Base-by-base conservation (phyloP, 495 filamentous ascomycete species). In the Neurospora pannonica region DNA sequence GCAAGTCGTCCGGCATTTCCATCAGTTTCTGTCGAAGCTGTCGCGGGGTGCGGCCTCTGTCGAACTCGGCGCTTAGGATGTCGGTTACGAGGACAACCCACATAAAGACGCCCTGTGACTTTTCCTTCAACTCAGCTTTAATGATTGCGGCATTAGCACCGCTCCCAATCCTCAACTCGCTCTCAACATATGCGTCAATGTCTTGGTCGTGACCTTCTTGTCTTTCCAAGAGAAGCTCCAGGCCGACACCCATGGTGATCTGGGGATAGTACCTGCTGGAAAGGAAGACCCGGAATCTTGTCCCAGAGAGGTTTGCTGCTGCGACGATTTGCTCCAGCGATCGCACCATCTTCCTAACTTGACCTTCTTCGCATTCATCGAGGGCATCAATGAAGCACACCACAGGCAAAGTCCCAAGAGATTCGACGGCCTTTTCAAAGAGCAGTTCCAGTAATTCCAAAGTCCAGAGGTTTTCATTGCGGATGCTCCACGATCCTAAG, bases 261-360 rank as follows among this genome's bases (percentile, higher is more conserved):
- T 85, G 73, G 0, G 87, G 87, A 71, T 87, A 87, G 76, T 87
- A 85, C 5, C 87, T 80, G 77, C 87, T 88, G 0, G 87, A 86
- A 70, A 88, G 83, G 46, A 82, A 86, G 21, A 86, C 71, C 15
- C 60, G 72, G 42, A 84, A 74, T n/a, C 28, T 70, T 9, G 75
- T 37, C 3, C 48, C 36, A 2, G 11, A 34, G 24, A 74, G 73
- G 9, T 73, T 36, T 15, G 76, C 73, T 4, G 48, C 6, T 3
- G 77, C 71, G 7, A 80, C 79, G 11, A 85, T 40, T 0, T 77
- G 11, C 31, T 85, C 78, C 70, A 86, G 79, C 36, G 79, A 82
- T 1, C 28, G 34, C 4, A 85, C 72, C 81, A 85, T 82, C 19
- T 83, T 79, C 36, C 79, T 76, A 31, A 83, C 74, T 37, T 84